Evolutionary conservation across 2,329 filamentous ascomycete species (phyloP), one percentile per base, ranked within the genome.

Genomic region (Fusarium penzigii): DNA sequence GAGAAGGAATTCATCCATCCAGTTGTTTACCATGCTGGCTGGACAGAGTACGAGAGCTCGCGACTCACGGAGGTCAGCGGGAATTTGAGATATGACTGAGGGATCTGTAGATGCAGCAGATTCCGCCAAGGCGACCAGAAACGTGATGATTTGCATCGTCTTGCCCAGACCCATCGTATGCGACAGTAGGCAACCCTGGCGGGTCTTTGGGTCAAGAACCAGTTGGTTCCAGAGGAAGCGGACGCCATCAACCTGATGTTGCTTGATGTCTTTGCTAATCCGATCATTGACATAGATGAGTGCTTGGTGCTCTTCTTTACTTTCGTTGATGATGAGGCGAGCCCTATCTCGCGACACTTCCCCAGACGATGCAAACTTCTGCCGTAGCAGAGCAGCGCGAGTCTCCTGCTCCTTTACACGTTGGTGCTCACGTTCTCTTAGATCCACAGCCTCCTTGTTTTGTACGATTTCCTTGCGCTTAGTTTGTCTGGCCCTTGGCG

Each of bases 91-190:
- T 3, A 71, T 71, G 6, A 93, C 72, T 0, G 74, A 68, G 1
- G 73, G 69, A 48, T 92, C 81, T 0, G 68, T 29, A 0, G 88
- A 92, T 17, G 68, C 67, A 5, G 84, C 78, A 3, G 90, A 83
- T 59, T 89, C 81, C 5, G 85, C 78, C 55, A 96, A 82, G 0
- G 89, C 86, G 14, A 89, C 80, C 6, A 97, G 79, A n/a, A 96
- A 75, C 1, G 90, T 89, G 53, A 96, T 90, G 6, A 91, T 83
- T 73, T 96, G 92, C 86, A 96, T 91, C 0, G 92, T 95, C 74
- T 96, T 97, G 14, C 92, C 92, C 3, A 96, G 74, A 2, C 92
- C 92, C 92, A 96, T 96, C 1, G 89, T 90, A 68, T 96, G 92
- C 6, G 92, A 89, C 17, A 96, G 77, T 12, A 96, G 78, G 65